phyloP scores from a whole-genome alignment of 2,329 filamentous ascomycete genomes.

The Talaromyces sp. region DNA sequence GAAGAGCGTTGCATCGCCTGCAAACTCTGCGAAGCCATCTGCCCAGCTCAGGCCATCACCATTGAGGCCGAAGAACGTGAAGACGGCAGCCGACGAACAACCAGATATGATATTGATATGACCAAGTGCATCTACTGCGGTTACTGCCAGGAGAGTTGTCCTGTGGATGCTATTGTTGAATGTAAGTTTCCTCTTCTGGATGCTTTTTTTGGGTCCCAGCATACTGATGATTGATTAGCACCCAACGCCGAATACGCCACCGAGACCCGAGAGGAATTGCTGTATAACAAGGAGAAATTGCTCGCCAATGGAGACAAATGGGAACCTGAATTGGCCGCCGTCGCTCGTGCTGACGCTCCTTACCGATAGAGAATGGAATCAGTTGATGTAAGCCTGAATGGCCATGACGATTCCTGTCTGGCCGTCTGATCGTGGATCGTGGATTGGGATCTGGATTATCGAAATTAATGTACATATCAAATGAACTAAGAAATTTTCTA shows the following conservation, averaged over 20 bases:
- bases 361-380: slow-evolving; percentile 62
- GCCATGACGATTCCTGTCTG: background rate
- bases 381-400: background rate
- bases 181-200: slow-evolving; percentile 44
- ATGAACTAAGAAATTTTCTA: slow-evolving; percentile 2
- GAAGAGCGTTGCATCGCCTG: slow-evolving; percentile 99
- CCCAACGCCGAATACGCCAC: slow-evolving; percentile 74
- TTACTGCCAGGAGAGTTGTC: slow-evolving; percentile 98
- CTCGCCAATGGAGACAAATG: slow-evolving; percentile 90
- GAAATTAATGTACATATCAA: slow-evolving; percentile 13
- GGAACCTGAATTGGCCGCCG: slow-evolving; percentile 94
- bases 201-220: background rate
- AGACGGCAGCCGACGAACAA: slow-evolving; percentile 91
- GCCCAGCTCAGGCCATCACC: slow-evolving; percentile 96
- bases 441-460: background rate
- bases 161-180: slow-evolving; percentile 90
- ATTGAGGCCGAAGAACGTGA: slow-evolving; percentile 98
- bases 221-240: slow-evolving; percentile 39
- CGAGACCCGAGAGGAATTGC: slow-evolving; percentile 82
- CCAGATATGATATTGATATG: slow-evolving; percentile 99
- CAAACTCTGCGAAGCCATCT: slow-evolving; percentile 98
- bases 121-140: slow-evolving; percentile 99
- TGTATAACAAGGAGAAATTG: slow-evolving; percentile 98
- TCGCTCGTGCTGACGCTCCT: slow-evolving; percentile 87
- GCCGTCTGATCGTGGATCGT: background rate